phyloP scores from a whole-genome alignment of 2,329 filamentous ascomycete species.

The Calonectria pteridis region DNA sequence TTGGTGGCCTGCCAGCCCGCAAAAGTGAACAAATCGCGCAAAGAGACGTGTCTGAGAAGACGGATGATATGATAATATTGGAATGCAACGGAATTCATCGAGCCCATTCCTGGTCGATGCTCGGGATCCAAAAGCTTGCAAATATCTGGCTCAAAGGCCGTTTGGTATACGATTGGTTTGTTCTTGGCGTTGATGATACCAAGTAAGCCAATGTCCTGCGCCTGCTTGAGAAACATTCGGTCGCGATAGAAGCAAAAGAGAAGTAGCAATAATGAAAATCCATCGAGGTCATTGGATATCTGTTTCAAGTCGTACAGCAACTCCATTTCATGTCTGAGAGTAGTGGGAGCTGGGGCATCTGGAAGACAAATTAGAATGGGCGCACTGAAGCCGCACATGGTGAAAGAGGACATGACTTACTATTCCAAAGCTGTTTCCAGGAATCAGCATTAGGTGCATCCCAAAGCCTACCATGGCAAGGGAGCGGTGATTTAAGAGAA shows the following conservation, averaged over 20 bases:
- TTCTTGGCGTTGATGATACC: not conserved
- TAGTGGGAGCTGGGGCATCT: not conserved
- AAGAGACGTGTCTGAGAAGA: not conserved
- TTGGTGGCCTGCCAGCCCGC: not conserved
- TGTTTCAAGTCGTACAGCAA: not conserved
- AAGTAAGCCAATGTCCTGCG: not conserved
- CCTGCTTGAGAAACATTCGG: not conserved
- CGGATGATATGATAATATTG: not conserved
- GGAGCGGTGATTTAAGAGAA: not conserved
- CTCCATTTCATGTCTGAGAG: not conserved
- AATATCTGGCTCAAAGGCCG: not conserved
- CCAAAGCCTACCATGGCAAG: not conserved
- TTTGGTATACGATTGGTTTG: not conserved
- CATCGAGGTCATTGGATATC: not conserved
- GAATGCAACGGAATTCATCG: not conserved
- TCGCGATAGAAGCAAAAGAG: not conserved
- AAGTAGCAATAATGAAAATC: not conserved
- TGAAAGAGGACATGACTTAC: not conserved
- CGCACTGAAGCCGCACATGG: not conserved
- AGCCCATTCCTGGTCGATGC: not conserved
- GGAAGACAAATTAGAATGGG: not conserved
- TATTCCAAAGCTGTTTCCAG: not conserved
- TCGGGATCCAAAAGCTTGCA: not conserved
- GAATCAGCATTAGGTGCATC: not conserved
- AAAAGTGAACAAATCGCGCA: not conserved